Conservation (phyloP, 352 stramenopile genomes). For the Peronospora belbahrii region DNA sequence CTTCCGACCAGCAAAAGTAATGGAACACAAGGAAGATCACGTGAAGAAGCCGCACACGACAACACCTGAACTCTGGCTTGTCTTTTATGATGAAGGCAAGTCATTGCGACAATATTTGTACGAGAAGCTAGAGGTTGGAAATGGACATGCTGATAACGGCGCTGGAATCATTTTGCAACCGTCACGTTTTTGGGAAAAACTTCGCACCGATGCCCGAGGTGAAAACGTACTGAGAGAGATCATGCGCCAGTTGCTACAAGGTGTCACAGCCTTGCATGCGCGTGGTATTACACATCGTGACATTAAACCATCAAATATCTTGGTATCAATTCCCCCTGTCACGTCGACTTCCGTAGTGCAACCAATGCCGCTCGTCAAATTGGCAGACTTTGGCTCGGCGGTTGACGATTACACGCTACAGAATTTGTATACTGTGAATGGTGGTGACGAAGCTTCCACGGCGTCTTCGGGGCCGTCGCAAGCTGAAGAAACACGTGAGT, state of each 20-base stretch:
- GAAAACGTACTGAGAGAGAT: slow-evolving; percentile 86
- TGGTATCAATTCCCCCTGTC: slow-evolving; percentile 33
- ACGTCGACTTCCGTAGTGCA: slow-evolving; percentile 5
- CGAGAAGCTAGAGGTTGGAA: slow-evolving; percentile 36
- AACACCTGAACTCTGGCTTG: slow-evolving; percentile 77
- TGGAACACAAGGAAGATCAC: slow-evolving; percentile 12
- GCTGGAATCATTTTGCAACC: slow-evolving; percentile 55
- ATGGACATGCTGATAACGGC: slow-evolving; percentile 6
- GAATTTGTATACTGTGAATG: slow-evolving; percentile 55
- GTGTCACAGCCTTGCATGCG: slow-evolving; percentile 83
- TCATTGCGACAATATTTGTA: slow-evolving; percentile 87
- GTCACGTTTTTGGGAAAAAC: slow-evolving; percentile 72
- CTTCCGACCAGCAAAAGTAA: slow-evolving; percentile 38
- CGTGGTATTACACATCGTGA: slow-evolving; percentile 88
- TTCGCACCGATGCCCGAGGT: slow-evolving; percentile 42
- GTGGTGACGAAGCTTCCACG: slow-evolving; percentile 58
- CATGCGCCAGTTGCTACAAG: slow-evolving; percentile 90
- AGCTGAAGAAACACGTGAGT: slow-evolving; percentile 91
- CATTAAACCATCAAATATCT: slow-evolving; percentile 77
- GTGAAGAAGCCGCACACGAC: background rate
- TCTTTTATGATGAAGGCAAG: slow-evolving; percentile 86
- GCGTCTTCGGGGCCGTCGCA: slow-evolving; percentile 61
- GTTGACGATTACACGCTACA: slow-evolving; percentile 68
- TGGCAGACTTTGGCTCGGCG: slow-evolving; percentile 86
- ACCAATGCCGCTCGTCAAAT: slow-evolving; percentile 48